Evolutionary conservation across 371 early-diverging fungal species (phyloP), one percentile per base, ranked within the genome.

Genomic region (Mortierella sp.): DNA sequence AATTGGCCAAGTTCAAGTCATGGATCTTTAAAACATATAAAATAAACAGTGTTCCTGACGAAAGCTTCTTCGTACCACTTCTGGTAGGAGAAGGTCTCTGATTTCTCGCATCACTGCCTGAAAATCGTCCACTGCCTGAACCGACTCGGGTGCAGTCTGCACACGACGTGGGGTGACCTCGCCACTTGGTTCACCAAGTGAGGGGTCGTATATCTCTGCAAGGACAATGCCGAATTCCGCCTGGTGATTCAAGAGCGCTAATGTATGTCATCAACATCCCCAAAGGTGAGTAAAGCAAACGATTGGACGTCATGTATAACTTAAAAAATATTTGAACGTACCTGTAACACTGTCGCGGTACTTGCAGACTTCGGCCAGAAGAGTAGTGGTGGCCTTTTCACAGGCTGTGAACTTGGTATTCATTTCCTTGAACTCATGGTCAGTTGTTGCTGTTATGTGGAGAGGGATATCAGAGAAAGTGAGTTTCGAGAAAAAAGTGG

Each of bases 281-380:
- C 18, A 8, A 22, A 45, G 1, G 28, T 20, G 28, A 51, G 22
- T 30, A n/a, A 59, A 39, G 49, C 16, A 43, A 45, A n/a, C 11
- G 57, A 54, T 8, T 22, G 57, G 26, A 16, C 18, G 63, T 20
- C 26, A 45, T 18, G 18, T n/a, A 24, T 16, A 49, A 1, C 20
- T 30, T n/a, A 30, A 32, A 26, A 61, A n/a, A 24, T 20, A 4
- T 35, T 43, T 62, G 2, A 26, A 45, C 32, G 24, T 87, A 91
- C 91, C 87, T 22, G 92, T 77, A 57, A 96, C 84, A 55, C 89
- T 88, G 83, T 96, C 95, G 68, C 94, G 93, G 84, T 93, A 95
- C 63, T 90, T 89, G 66, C 87, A 81, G 6, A 95, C 92, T 64
- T 95, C 95, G 26, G 86, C 86, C 22, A 90, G 67, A 3, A 96